Percentiles rank a stretch among this genome's conserved stretches.
Evolutionary conservation across 495 filamentous ascomycete genomes (phyloP).

Genomic region (Parathielavia hyrcaniae): DNA sequence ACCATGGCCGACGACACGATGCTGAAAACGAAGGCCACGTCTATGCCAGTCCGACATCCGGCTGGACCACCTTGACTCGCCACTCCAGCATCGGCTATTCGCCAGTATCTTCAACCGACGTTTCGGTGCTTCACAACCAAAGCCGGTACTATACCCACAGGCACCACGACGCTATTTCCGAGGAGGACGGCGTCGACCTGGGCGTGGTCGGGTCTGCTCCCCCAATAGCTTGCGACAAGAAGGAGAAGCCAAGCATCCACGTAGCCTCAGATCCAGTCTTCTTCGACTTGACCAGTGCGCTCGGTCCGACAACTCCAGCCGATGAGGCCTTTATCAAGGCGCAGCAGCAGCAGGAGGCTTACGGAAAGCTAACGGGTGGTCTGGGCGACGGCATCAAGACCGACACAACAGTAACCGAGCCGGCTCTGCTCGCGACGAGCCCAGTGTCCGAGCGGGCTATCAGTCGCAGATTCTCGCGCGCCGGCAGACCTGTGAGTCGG

Average conservation of each 20-base stretch:
- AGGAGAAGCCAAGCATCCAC: constrained; percentile 12
- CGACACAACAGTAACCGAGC: constrained; percentile 34
- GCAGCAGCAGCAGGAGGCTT: constrained; percentile 41
- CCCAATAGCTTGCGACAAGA: constrained; percentile 22
- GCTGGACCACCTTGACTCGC: constrained; percentile 18
- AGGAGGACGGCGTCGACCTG: constrained; percentile 41
- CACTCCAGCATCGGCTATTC: constrained; percentile 32
- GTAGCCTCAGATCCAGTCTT: constrained; percentile 16
- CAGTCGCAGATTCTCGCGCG: constrained; percentile 34
- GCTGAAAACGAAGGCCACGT: constrained; percentile 7
- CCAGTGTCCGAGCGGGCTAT: constrained; percentile 33
- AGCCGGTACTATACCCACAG: constrained; percentile 20
- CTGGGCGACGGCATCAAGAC: constrained; percentile 42
- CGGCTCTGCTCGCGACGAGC: constrained; percentile 37
- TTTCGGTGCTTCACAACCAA: constrained; percentile 12
- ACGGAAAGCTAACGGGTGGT: constrained; percentile 45
- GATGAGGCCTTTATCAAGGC: constrained; percentile 37
- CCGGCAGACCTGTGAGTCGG: constrained; percentile 24
- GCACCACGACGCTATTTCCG: constrained; percentile 38
- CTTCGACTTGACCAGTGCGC: constrained; percentile 37
- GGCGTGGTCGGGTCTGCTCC: constrained; percentile 36
- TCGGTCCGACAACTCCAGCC: constrained; percentile 34
- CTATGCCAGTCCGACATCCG: constrained; percentile 13
- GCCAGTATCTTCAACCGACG: constrained; percentile 22
- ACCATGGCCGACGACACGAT: background rate